Evolutionary conservation across 495 filamentous ascomycete genomes (phyloP), one percentile per base, ranked within the genome.

Genomic region (Entonaema liquescens): DNA sequence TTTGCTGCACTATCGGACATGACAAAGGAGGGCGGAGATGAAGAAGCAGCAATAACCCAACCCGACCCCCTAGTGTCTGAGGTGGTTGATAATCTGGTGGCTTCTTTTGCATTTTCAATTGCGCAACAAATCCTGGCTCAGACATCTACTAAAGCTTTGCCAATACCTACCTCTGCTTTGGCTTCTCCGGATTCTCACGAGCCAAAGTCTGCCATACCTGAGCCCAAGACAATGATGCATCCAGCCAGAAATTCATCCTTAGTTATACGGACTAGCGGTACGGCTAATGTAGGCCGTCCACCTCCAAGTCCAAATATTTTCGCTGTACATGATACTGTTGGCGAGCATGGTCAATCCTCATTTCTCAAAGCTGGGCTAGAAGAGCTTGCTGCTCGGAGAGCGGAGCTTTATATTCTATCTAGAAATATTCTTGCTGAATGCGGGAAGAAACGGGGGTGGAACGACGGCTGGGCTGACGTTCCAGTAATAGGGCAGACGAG

Each of bases 81-180:
- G 67, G 79, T 93, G 15, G 87, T 95, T 50, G 91, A 94, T 73
- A 93, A 95, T 72, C 74, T 98, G 4, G 89, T 97, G 8, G 89
- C 89, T 5, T 93, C 93, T 0, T 98, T 95, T 87, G 90, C 88
- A 8, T 97, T 93, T 75, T 89, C 91, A 26, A 90, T 92, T 25
- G 85, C 90, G 8, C 88, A 91, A 71, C 91, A 94, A 68, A 88
- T 97, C 23, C 81, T 97, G 5, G 85, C 87, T 7, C 91, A 93
- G 73, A 97, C 92, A 0, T 86, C 85, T 3, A 92, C 92, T 6
- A 88, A 89, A 38, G 82, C 87, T 5, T 81, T 93, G 9, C 84
- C 87, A 1, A 89, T 93, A 29, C 87, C 89, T 2, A 85, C 89
- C 15, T 89, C 88, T 13, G 85, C 88, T 0, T 68, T 87, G 11